Conservation (phyloP, 108 stramenopile species). For the Mediolabrus comicus region DNA sequence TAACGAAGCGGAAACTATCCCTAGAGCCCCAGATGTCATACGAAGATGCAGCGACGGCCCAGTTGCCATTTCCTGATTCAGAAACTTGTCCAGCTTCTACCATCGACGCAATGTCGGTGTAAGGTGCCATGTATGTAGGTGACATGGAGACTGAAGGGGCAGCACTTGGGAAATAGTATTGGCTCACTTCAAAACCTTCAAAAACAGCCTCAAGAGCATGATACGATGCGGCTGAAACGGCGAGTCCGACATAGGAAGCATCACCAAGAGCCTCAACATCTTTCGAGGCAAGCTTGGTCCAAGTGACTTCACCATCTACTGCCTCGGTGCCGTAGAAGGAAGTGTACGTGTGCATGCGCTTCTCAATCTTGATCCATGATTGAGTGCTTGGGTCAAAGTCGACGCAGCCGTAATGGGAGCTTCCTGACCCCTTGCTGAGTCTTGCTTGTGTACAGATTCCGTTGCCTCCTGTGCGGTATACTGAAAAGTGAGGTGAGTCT, state of each 20-base stretch:
- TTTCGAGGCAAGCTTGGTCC: background rate
- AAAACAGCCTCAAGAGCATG: conserved; percentile 18
- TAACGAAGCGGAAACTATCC: conserved; percentile 15
- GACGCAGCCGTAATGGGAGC: too few relatives aligned
- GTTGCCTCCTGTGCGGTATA: conserved; percentile 1
- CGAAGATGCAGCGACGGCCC: background rate
- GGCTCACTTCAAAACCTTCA: conserved; percentile 7
- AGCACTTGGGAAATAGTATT: conserved; percentile 28
- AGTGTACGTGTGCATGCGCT: conserved; percentile 14
- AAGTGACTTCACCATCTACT: conserved; percentile 16
- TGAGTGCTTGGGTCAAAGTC: too few relatives aligned
- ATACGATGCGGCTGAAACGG: conserved; percentile 9
- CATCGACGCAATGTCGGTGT: background rate
- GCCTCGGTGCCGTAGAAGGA: conserved; percentile 8
- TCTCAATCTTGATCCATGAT: conserved; percentile 31
- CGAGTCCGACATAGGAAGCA: conserved; percentile 12
- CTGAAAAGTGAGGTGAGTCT: conserved; percentile 7
- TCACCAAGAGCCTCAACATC: conserved; percentile 3
- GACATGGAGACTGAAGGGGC: conserved; percentile 1
- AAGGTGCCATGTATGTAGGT: conserved; percentile 1
- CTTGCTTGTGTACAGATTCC: conserved; percentile 12
- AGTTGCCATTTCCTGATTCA: background rate
- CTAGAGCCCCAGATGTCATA: background rate
- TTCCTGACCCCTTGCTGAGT: background rate
- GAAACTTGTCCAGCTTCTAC: background rate